Evolutionary conservation across 495 filamentous ascomycete genomes (phyloP).

Genomic region (Penicillium antarcticum): DNA sequence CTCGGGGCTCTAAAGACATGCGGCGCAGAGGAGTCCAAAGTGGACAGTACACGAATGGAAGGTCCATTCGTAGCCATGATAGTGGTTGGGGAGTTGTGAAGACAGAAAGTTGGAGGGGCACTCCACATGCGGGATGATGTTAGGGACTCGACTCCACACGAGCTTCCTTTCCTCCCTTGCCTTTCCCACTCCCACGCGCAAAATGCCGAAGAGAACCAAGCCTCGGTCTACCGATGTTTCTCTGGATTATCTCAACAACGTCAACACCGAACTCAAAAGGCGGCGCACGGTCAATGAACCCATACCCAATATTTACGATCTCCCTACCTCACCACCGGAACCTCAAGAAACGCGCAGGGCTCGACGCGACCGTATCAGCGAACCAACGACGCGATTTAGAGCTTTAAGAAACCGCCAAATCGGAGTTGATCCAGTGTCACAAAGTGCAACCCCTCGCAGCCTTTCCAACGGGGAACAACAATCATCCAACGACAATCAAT

Average conservation of each 20-base stretch:
- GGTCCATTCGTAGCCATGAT: conserved; percentile 25
- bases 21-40: conserved; percentile 24
- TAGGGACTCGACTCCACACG: conserved; percentile 1
- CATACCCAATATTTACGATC: background rate
- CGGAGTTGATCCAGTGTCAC: too few species aligned
- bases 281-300: background rate
- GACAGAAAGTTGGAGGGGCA: background rate
- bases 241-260: background rate
- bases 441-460: background rate
- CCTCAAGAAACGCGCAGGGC: background rate
- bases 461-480: background rate
- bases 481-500: background rate
- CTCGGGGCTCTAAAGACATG: conserved; percentile 32
- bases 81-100: background rate
- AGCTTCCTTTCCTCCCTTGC: conserved; percentile 4
- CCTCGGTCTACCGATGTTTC: background rate
- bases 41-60: conserved; percentile 27
- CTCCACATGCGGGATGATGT: background rate
- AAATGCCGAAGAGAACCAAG: background rate
- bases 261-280: background rate
- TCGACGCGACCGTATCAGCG: background rate
- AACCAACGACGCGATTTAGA: background rate
- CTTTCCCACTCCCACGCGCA: background rate
- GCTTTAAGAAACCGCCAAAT: background rate
- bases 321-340: background rate